These are phyloP conservation scores for Mortierella claussenii DNA, from an alignment of 192 early-diverging fungal genomes.

Conservation along the genomic window DNA sequence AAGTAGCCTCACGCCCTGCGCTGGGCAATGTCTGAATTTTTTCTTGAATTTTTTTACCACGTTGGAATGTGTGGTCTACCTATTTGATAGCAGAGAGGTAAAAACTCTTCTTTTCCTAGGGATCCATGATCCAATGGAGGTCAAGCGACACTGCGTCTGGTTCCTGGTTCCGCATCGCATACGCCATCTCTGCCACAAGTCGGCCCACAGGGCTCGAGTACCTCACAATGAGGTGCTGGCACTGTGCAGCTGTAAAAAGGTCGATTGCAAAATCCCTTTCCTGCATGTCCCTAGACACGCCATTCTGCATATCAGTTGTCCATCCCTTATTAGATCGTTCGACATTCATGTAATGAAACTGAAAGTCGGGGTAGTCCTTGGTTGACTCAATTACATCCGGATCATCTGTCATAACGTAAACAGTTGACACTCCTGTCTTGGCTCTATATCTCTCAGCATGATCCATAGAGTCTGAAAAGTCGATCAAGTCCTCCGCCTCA, in stretches of 20 bases:
- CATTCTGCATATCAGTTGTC: background rate
- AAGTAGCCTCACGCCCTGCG: no score
- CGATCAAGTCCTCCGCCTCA: conserved; percentile 2
- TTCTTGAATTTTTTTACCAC: no score
- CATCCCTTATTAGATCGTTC: conserved; percentile 27
- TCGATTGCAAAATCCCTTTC: conserved; percentile 7
- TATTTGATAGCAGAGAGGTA: no score
- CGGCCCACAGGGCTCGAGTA: conserved; percentile 1
- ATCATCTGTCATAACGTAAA: conserved; percentile 37
- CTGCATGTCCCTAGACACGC: conserved; percentile 8
- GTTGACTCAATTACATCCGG: conserved; percentile 12
- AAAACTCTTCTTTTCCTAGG: no score
- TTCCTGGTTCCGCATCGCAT: background rate
- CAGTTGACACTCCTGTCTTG: conserved; percentile 9
- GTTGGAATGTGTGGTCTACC: no score
- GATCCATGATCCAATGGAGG: background rate
- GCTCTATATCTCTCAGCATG: background rate
- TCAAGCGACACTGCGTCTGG: background rate
- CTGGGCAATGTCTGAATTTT: no score
- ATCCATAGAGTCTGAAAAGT: conserved; percentile 16
- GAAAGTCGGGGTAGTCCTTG: conserved; percentile 13
- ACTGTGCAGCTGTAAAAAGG: background rate
- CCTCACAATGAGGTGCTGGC: background rate
- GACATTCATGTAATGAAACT: conserved; percentile 13
- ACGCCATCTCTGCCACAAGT: background rate